Evolutionary conservation across 2,329 filamentous ascomycete species (phyloP), one percentile per base, ranked within the genome.

Genomic region (Orbilia blumenaviensis): DNA sequence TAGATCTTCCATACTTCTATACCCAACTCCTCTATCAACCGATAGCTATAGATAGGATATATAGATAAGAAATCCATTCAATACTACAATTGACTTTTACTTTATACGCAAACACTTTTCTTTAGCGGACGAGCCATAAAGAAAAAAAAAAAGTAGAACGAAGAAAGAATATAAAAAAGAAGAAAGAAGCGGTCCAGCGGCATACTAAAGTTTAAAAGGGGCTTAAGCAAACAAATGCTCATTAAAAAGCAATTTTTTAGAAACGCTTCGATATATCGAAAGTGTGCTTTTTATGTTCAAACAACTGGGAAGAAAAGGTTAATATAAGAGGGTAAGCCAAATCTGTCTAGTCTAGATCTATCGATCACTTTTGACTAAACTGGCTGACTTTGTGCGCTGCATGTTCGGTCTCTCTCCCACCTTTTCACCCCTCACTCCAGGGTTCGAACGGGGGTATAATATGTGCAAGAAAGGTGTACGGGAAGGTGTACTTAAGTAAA

Each of bases 121-220:
- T 16, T 32, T 41, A 23, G 23, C 42, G 44, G 9, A 61, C 48
- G 48, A 21, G 42, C 32, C 32, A 36, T 9, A 29, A 14, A 42
- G 2, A 34, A 50, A 21, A 50, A 48, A 60, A 46, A 52, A 67
- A 48, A 66, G 34, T 44, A 56, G 54, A 44, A 54, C 58, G 50
- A 58, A 61, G 63, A 74, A 74, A 54, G 18, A 27, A 58, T 7
- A 58, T 16, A 62, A 62, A 21, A 64, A 52, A 71, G 52, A 76
- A 69, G 16, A 50, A 23, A 23, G 23, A 21, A 44, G 1, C 3
- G 8, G 8, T 42, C n/a, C 18, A n/a, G n/a, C n/a, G n/a, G n/a
- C 8, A 42, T 16, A 42, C 36, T 34, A 38, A 38, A 38, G 12
- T 3, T 38, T 38, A 38, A 38, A 3, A 6, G 36, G 3, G 12